Percentiles rank a stretch among this genome's conserved stretches.
Evolutionary conservation across 345 rosid species (phyloP).

Genomic region (Cardamine chenopodiifolia): DNA sequence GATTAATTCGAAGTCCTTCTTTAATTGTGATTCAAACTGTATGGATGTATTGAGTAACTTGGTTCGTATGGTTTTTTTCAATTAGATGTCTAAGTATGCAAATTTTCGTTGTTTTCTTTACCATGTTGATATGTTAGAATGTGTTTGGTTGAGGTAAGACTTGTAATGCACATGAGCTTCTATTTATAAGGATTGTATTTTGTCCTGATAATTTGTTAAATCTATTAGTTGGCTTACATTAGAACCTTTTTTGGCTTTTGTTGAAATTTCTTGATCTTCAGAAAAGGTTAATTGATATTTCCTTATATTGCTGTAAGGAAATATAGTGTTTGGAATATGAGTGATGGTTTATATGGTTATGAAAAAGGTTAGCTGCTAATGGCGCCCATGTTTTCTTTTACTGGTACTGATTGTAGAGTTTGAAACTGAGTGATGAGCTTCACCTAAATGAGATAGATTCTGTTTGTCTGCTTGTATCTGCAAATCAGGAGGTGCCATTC

Average conservation of each 20-base stretch:
- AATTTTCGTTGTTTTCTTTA: background rate
- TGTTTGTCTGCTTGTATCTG: conserved; percentile 78
- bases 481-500: conserved; percentile 79
- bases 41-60: background rate
- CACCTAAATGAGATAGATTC: conserved; percentile 89
- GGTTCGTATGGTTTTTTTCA: background rate
- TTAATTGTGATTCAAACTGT: too few relatives aligned
- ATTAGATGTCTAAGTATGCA: background rate
- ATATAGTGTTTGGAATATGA: background rate
- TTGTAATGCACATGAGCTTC: background rate
- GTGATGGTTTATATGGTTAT: conserved; percentile 12
- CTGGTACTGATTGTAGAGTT: conserved; percentile 51
- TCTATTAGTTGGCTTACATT: background rate
- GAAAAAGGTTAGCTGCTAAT: background rate
- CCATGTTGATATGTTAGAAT: background rate
- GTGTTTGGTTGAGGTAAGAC: background rate
- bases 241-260: background rate
- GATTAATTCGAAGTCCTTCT: background rate
- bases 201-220: background rate
- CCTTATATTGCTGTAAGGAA: background rate
- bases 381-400: background rate
- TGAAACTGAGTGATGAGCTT: conserved; percentile 88
- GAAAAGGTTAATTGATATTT: background rate
- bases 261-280: background rate
- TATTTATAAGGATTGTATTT: background rate